Evolutionary conservation across 495 filamentous ascomycete species (phyloP).

Genomic region (Choiromyces venosus): DNA sequence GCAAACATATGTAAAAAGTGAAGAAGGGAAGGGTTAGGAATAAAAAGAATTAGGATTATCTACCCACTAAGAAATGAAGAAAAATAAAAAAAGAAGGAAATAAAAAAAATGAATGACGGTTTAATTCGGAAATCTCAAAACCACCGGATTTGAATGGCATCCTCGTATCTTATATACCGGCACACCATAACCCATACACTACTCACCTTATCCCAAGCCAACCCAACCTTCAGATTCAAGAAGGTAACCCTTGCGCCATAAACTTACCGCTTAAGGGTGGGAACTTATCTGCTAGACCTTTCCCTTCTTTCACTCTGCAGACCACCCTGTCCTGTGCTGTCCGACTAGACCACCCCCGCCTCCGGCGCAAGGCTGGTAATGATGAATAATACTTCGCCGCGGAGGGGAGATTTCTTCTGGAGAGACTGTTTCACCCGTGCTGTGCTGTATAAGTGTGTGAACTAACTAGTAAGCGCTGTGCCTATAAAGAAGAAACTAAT

Average conservation of each 20-base stretch:
- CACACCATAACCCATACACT: background rate
- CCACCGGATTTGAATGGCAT: background rate
- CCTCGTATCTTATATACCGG: background rate
- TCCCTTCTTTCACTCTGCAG: background rate
- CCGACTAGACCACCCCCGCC: background rate
- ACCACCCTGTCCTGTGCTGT: too few species aligned
- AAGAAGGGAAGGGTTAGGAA: background rate
- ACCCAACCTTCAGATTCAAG: background rate
- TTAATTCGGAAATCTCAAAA: background rate
- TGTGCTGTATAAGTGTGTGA: background rate
- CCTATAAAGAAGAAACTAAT: background rate
- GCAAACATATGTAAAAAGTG: background rate
- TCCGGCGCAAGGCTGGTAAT: background rate
- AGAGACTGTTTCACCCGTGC: background rate
- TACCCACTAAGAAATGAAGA: background rate
- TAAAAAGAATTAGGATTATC: background rate
- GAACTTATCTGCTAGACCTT: background rate
- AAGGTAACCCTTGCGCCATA: background rate
- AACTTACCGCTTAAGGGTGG: background rate
- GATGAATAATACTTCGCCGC: background rate
- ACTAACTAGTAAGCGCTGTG: background rate
- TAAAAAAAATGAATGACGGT: background rate
- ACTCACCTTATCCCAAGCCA: background rate
- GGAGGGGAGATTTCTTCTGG: background rate
- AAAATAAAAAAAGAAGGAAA: background rate